Percentiles rank a stretch among this genome's conserved stretches.
phyloP scores from a whole-genome alignment of 805 yeast species.

The Danielia reshetovae region DNA sequence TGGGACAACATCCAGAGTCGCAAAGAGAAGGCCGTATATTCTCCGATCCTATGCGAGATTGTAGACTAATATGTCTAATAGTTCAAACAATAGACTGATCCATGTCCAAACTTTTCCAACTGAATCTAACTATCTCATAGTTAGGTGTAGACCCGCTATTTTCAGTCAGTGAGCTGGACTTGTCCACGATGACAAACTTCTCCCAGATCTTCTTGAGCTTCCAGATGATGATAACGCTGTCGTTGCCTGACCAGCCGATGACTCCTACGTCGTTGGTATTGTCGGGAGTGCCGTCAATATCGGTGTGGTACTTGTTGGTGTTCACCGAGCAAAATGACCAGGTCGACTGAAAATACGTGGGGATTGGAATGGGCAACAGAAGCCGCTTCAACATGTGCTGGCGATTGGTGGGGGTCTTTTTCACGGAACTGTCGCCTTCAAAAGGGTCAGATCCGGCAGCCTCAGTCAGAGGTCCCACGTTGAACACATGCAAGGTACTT shows the following conservation, averaged over 20 bases:
- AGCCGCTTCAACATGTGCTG: slow-evolving; percentile 62
- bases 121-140: slow-evolving; percentile 57
- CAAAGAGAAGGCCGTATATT: slow-evolving; percentile 29
- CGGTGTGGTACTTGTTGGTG: slow-evolving; percentile 36
- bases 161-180: slow-evolving; percentile 6
- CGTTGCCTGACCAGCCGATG: slow-evolving; percentile 75
- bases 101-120: slow-evolving; percentile 59
- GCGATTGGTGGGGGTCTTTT: slow-evolving; percentile 38
- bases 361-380: slow-evolving; percentile 58
- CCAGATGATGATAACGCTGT: slow-evolving; percentile 74
- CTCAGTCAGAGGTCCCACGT: slow-evolving; percentile 26
- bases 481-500: slow-evolving; percentile 82
- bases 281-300: slow-evolving; percentile 17
- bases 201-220: slow-evolving; percentile 75
- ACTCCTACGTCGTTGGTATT: slow-evolving; percentile 27
- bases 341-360: slow-evolving; percentile 69
- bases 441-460: slow-evolving; percentile 5
- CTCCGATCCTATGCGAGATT: slow-evolving; percentile 36
- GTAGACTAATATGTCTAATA: slow-evolving; percentile 25
- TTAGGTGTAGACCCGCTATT: background rate
- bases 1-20: slow-evolving; percentile 29
- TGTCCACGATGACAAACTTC: slow-evolving; percentile 68
- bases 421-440: slow-evolving; percentile 1
- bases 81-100: too few species aligned
- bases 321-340: slow-evolving; percentile 86